Conservation (phyloP, 2,329 filamentous ascomycete genomes). For the Trematosphaeria pertusa region DNA sequence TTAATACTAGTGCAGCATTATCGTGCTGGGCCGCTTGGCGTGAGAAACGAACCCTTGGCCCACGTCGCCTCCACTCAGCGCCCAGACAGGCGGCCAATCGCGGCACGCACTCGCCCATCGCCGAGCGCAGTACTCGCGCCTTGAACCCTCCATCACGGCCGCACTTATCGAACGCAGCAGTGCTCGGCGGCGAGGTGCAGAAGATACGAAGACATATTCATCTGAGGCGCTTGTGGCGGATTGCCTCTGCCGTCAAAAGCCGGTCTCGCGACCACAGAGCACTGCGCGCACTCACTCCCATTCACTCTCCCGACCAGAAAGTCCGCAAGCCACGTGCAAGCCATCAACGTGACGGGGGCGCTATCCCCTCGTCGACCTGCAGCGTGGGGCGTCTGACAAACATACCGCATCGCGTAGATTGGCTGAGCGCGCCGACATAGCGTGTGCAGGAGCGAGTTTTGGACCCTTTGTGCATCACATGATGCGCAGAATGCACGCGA, state of each 20-base stretch:
- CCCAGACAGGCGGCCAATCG: neutral
- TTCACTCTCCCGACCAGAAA: no score
- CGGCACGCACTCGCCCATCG: neutral
- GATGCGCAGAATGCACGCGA: slow-evolving; percentile 2
- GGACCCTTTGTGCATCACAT: slow-evolving; percentile 3
- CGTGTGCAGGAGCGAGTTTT: neutral
- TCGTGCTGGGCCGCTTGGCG: slow-evolving; percentile 9
- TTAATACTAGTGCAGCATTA: slow-evolving; percentile 19
- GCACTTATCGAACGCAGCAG: neutral
- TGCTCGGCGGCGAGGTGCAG: neutral
- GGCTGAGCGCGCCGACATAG: neutral
- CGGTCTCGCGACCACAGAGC: no score
- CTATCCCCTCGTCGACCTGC: no score
- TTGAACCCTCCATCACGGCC: neutral
- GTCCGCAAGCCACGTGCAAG: slow-evolving; percentile 4
- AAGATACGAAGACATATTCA: neutral
- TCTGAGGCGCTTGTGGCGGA: no score
- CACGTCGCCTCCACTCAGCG: slow-evolving; percentile 5
- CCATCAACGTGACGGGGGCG: neutral
- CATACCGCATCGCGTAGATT: no score
- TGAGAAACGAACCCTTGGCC: slow-evolving; percentile 14
- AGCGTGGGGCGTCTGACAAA: no score
- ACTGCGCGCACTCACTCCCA: no score
- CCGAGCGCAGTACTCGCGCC: neutral
- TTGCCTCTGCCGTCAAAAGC: neutral